These are phyloP conservation scores for Pyrenopolyporus hunteri DNA, from an alignment of 495 filamentous ascomycete species.

Conservation along the genomic window DNA sequence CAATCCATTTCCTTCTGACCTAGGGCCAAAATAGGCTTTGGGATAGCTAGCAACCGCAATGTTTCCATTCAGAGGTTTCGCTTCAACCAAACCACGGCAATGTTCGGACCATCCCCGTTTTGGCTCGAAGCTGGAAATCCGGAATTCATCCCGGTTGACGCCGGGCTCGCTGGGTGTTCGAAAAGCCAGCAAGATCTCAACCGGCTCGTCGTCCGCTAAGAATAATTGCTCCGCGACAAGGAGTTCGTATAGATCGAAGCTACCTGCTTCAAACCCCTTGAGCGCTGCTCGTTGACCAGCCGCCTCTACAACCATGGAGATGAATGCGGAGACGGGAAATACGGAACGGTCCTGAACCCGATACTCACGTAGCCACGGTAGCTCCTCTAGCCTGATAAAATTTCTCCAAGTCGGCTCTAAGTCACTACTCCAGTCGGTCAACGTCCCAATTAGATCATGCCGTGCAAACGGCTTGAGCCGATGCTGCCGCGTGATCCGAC, in stretches of 20 bases:
- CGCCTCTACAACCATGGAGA: slow-evolving; percentile 62
- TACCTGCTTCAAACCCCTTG: slow-evolving; percentile 25
- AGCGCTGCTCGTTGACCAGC: slow-evolving; percentile 45
- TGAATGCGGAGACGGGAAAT: slow-evolving; percentile 63
- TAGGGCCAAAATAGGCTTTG: neutral
- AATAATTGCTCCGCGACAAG: slow-evolving; percentile 45
- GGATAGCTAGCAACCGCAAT: neutral
- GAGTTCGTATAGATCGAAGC: slow-evolving; percentile 36
- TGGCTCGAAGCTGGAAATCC: slow-evolving; percentile 32
- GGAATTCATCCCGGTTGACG: slow-evolving; percentile 35
- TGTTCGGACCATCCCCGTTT: slow-evolving; percentile 38
- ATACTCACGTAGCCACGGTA: slow-evolving; percentile 61
- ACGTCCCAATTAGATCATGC: slow-evolving; percentile 60
- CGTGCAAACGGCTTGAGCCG: slow-evolving; percentile 51
- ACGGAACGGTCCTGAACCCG: slow-evolving; percentile 50
- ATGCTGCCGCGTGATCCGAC: slow-evolving; percentile 52
- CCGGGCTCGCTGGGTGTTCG: slow-evolving; percentile 11
- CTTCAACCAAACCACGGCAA: slow-evolving; percentile 39
- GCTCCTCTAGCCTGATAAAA: slow-evolving; percentile 51
- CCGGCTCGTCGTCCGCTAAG: slow-evolving; percentile 36
- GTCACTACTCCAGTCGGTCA: slow-evolving; percentile 50
- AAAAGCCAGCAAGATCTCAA: slow-evolving; percentile 47
- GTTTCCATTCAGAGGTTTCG: neutral
- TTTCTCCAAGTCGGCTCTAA: slow-evolving; percentile 59
- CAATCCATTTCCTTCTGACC: neutral